phyloP scores from a whole-genome alignment of 768 basidiomycete genomes.

The Calocybe gangraenosa region DNA sequence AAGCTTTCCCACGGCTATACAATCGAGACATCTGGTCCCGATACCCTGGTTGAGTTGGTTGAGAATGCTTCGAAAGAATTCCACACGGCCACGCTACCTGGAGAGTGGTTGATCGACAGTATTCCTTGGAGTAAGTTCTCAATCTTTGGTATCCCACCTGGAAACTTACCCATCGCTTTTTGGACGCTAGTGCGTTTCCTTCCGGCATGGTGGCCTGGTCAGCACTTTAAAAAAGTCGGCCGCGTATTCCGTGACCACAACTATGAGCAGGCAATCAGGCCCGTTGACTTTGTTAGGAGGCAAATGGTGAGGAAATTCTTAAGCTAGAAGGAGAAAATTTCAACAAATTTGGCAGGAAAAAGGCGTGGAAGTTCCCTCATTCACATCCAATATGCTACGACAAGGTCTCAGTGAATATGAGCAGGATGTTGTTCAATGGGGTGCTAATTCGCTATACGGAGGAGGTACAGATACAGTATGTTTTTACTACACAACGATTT shows the following conservation, averaged over 20 bases:
- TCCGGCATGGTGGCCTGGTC: conserved; percentile 16
- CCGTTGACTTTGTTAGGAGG: conserved; percentile 16
- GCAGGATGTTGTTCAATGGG: conserved; percentile 14
- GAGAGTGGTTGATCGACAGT: conserved; percentile 14
- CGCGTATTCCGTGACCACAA: conserved; percentile 12
- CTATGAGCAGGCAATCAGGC: conserved; percentile 14
- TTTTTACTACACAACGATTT: not conserved
- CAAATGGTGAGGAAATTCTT: conserved; percentile 11
- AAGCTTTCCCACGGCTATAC: conserved; percentile 18
- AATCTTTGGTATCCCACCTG: too few species aligned
- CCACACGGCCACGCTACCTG: conserved; percentile 11
- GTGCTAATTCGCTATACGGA: conserved; percentile 16
- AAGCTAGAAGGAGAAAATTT: too few species aligned
- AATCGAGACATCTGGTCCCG: conserved; percentile 8
- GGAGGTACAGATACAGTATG: conserved; percentile 17
- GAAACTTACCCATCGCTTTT: too few species aligned
- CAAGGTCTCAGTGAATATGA: conserved; percentile 10
- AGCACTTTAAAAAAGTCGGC: conserved; percentile 18
- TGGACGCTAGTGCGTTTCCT: conserved; percentile 11
- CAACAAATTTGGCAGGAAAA: conserved; percentile 2
- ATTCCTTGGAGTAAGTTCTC: conserved; percentile 10
- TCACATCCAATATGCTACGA: conserved; percentile 14
- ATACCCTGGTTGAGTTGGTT: conserved; percentile 11
- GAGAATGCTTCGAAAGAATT: conserved; percentile 13
- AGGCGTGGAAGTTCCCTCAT: conserved; percentile 13